Conservation (phyloP, 257 asterid species). For the Cordia subcordata region DNA sequence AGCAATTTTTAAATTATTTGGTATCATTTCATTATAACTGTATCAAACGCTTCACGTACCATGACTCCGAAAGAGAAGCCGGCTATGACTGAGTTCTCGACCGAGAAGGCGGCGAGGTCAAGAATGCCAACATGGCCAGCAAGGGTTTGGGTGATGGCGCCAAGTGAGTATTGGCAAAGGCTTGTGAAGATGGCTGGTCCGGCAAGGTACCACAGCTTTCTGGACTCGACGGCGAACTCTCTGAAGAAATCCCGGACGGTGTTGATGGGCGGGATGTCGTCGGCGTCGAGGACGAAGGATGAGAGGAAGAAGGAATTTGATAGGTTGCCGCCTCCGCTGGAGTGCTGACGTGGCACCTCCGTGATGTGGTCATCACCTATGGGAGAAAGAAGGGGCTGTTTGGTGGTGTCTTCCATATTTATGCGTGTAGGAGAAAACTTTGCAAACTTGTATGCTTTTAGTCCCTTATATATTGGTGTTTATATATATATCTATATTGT, state of each 20-base stretch:
- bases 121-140: conserved; percentile 22
- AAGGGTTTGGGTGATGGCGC: conserved; percentile 14
- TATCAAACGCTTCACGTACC: too few relatives aligned
- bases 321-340: not conserved
- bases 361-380: not conserved
- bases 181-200: conserved; percentile 19
- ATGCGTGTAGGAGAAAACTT: not conserved
- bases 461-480: not conserved
- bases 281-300: not conserved
- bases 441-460: not conserved
- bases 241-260: conserved; percentile 4
- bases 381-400: conserved; percentile 7
- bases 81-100: conserved; percentile 15
- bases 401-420: not conserved
- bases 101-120: conserved; percentile 17
- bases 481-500: too few relatives aligned
- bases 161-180: conserved; percentile 14
- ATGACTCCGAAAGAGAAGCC: conserved; percentile 18
- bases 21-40: too few relatives aligned
- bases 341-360: too few relatives aligned
- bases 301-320: not conserved
- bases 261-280: conserved; percentile 9
- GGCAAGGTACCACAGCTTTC: conserved; percentile 19
- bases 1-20: too few relatives aligned
- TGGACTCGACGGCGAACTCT: conserved; percentile 7